Base-by-base conservation (phyloP, 192 early-diverging fungal species). In the Umbelopsis sp. region DNA sequence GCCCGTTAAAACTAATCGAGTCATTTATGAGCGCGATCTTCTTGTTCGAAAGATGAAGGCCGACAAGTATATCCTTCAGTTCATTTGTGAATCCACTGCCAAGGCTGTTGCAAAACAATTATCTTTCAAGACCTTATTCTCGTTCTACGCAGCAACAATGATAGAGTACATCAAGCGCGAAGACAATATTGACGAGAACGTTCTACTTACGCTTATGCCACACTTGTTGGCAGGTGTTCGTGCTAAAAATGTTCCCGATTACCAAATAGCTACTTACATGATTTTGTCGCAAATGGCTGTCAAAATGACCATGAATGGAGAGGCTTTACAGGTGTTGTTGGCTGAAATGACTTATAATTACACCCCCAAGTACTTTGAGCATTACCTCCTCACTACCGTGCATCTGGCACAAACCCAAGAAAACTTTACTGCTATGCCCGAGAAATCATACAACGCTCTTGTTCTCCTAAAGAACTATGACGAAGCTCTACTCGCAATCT, bases 11-110 rank as follows among this genome's bases (percentile, higher is more conserved):
- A 80, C 87, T 27, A 76, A 72, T 16, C 78, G 79, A 23, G 70
- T 88, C 22, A 87, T 90, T 22, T 69, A 97, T 51, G 88, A 89
- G 25, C 88, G 95, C 44, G 74, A 73, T 10, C 79, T 85, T n/a
- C 73, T 98, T 37, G 83, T 96, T 46, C 83, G 91, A 46, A 83
- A 86, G 51, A 89, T 88, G 74, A 66, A 78, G 35, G 87, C 87
- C 64, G 92, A 94, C 73, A 74, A 86, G 13, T 82, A 88, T 8
- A 51, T 97, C 7, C 78, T 96, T 20, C 84, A 91, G 67, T 96
- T 93, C 72, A 81, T 98, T 22, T 95, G 89, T 76, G 78, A 89
- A 37, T 86, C 86, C 46, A 85, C 85, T 50, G 73, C 80, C 51
- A 61, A 74, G 37, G 88, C 83, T 3, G 69, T 78, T 20, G 27